Conservation (phyloP, 768 basidiomycete genomes). For the Agaricus blazei region DNA sequence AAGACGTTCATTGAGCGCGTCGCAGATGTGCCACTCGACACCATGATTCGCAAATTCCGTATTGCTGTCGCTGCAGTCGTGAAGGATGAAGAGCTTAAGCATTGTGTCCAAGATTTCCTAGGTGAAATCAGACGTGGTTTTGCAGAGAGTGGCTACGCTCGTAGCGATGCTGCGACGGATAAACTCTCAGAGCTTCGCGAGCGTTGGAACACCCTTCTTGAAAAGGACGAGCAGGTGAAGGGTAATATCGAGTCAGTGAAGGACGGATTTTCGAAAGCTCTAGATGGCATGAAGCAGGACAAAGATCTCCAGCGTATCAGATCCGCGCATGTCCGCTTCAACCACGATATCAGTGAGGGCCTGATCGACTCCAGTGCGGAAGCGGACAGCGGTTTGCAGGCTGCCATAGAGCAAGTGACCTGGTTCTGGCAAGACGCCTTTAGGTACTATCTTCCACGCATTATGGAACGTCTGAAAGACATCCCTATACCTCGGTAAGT, state of each 20-base stretch:
- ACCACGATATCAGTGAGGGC: conserved; percentile 41
- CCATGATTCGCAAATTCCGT: conserved; percentile 37
- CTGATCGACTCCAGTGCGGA: conserved; percentile 28
- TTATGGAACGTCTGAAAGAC: conserved; percentile 46
- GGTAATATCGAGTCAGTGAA: conserved; percentile 40
- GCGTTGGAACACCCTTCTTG: conserved; percentile 47
- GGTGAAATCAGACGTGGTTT: conserved; percentile 39
- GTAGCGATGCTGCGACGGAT: conserved; percentile 39
- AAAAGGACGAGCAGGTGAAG: conserved; percentile 51
- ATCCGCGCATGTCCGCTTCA: conserved; percentile 44
- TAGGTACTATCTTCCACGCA: conserved; percentile 69
- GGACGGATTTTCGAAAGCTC: conserved; percentile 38
- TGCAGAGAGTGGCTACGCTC: conserved; percentile 45
- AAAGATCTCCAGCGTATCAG: conserved; percentile 41
- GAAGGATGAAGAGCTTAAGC: conserved; percentile 45
- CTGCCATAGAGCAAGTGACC: conserved; percentile 52
- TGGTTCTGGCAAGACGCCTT: conserved; percentile 84
- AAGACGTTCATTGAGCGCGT: conserved; percentile 48
- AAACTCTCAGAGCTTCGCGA: conserved; percentile 39
- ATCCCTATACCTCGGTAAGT: conserved; percentile 66
- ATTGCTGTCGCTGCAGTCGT: conserved; percentile 43
- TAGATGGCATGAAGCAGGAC: conserved; percentile 42
- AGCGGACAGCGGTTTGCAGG: conserved; percentile 40
- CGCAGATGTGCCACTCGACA: conserved; percentile 46
- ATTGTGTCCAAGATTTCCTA: conserved; percentile 54